Evolutionary conservation across 306 rosid species (phyloP).

Genomic region (Vachellia pachyceras): DNA sequence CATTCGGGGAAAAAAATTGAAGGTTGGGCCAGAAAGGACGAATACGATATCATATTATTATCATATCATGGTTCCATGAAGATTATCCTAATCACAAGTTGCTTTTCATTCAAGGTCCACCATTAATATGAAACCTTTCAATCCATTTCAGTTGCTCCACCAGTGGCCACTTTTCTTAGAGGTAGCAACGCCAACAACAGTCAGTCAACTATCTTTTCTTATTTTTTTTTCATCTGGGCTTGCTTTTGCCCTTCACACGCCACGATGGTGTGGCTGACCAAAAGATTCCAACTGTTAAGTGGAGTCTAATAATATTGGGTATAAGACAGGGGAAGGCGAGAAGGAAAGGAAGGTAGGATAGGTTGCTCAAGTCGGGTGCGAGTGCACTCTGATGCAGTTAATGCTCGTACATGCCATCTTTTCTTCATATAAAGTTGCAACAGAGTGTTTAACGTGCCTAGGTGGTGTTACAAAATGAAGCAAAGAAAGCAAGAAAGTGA

Average conservation of each 20-base stretch:
- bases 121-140: slow-evolving; percentile 5
- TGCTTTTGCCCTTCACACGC: slow-evolving; percentile 30
- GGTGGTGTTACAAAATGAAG: slow-evolving; percentile 33
- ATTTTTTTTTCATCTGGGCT: not conserved
- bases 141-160: not conserved
- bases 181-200: slow-evolving; percentile 32
- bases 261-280: slow-evolving; percentile 13
- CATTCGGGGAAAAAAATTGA: not conserved
- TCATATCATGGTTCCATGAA: not conserved
- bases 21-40: not conserved
- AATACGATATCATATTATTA: not conserved
- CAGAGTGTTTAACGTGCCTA: not conserved
- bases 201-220: slow-evolving; percentile 35
- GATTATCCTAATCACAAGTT: slow-evolving; percentile 36
- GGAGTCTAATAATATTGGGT: too few relatives aligned
- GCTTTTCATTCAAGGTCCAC: slow-evolving; percentile 19
- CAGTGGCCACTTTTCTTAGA: not conserved
- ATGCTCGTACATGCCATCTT: slow-evolving; percentile 2
- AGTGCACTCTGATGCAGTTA: slow-evolving; percentile 20
- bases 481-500: slow-evolving; percentile 39
- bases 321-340: slow-evolving; percentile 35
- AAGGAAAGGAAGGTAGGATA: slow-evolving; percentile 57
- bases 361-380: slow-evolving; percentile 29
- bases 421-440: slow-evolving; percentile 8
- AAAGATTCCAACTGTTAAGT: slow-evolving; percentile 2